Conservation (phyloP, 1,284 basidiomycete species). For the Heterobasidion irregulare region DNA sequence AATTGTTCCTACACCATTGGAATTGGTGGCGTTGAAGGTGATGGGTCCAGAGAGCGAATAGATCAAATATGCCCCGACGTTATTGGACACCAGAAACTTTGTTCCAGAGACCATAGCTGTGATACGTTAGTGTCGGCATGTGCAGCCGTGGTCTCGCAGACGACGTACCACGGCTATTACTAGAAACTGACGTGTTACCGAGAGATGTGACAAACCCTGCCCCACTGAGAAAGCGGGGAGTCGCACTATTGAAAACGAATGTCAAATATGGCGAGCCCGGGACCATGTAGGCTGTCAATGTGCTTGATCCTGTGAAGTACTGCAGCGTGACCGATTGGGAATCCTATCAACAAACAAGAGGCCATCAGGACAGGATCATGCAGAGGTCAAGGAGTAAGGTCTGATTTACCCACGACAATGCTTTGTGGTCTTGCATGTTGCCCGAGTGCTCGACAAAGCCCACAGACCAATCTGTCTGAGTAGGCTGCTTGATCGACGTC, state of each 20-base stretch:
- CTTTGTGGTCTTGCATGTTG: slow-evolving; percentile 19
- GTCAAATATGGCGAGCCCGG: slow-evolving; percentile 27
- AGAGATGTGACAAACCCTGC: slow-evolving; percentile 22
- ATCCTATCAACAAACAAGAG: slow-evolving; percentile 15
- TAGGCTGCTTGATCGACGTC: slow-evolving; percentile 22
- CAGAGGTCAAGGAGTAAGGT: background rate
- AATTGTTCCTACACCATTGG: slow-evolving; percentile 13
- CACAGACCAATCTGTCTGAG: slow-evolving; percentile 23
- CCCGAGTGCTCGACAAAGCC: slow-evolving; percentile 25
- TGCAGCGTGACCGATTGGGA: slow-evolving; percentile 24
- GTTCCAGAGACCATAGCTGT: slow-evolving; percentile 19
- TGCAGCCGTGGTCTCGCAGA: background rate
- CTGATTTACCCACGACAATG: slow-evolving; percentile 20
- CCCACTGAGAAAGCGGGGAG: slow-evolving; percentile 20
- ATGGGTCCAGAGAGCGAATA: slow-evolving; percentile 23
- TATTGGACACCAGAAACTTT: slow-evolving; percentile 20
- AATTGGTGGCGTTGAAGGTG: slow-evolving; percentile 16
- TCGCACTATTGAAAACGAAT: slow-evolving; percentile 20
- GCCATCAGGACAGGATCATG: background rate
- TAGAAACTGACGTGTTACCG: slow-evolving; percentile 15
- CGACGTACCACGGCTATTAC: slow-evolving; percentile 9
- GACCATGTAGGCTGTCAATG: slow-evolving; percentile 22
- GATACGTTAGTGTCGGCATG: background rate
- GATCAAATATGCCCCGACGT: slow-evolving; percentile 21
- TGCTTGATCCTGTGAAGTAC: slow-evolving; percentile 22